Evolutionary conservation across 2,329 filamentous ascomycete genomes (phyloP), one percentile per base, ranked within the genome.

Genomic region (Coniochaeta hoffmannii): DNA sequence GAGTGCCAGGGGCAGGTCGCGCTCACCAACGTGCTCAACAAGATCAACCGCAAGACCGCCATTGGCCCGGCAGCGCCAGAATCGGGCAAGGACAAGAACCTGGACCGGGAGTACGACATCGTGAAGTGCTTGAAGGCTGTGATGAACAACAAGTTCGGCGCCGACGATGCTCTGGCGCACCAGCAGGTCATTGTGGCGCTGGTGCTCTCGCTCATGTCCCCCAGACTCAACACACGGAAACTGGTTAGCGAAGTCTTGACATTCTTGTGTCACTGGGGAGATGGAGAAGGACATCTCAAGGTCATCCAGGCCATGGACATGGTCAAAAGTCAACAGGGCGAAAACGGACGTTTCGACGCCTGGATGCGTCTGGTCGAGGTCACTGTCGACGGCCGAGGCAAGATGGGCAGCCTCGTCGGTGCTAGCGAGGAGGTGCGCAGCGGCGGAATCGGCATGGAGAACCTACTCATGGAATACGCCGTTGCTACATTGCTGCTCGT

Each of bases 321-420:
- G 68, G 88, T 97, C 72, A 97, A 97, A 73, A 82, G 80, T 46
- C 84, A 91, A 65, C 87, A 92, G 66, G 88, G 87, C 59, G 94
- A 97, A 70, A 97, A 95, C 72, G 93, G 94, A 36, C 85, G 94
- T 1, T 99, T 99, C 66, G 94, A 99, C 71, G 87, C 92, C 35
- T 99, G 94, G 94, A 96, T 99, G 90, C 90, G 94, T 57, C 88
- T 97, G 58, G 93, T 97, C 41, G 94, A 97, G 73, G 93, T 97
- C 63, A 97, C 93, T 1, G 86, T 97, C 60, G 94, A 97, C 71
- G 94, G 94, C 36, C 88, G 94, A 66, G 94, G 94, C 64, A 99
- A 97, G 80, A 97, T 99, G 91, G 94, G 94, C 64, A 97, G 92
- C 74, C 78, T 97, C 64, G 94, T 99, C 28, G 94, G 94, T 61